Percentiles rank a stretch among this genome's conserved stretches.
phyloP scores from a whole-genome alignment of 768 basidiomycete genomes.

The Suillus cothurnatus region DNA sequence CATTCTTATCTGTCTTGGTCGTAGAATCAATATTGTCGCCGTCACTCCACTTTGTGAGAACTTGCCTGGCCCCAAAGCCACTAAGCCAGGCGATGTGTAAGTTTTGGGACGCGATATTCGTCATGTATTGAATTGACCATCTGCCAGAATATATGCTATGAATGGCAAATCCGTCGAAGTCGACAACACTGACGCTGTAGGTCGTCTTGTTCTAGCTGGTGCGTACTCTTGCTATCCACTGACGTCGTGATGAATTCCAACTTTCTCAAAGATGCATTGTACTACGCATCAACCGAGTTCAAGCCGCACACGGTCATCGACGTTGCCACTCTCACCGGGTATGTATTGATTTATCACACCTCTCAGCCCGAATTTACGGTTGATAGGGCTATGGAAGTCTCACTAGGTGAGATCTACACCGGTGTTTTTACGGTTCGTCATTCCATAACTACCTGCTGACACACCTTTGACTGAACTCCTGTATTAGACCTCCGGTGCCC shows the following conservation, averaged over 20 bases:
- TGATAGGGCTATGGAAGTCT: conserved; percentile 65
- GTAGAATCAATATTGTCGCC: conserved; percentile 73
- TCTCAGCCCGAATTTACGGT: neutral
- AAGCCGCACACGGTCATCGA: conserved; percentile 85
- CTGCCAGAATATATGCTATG: conserved; percentile 62
- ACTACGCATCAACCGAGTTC: conserved; percentile 76
- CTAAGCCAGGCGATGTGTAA: conserved; percentile 84
- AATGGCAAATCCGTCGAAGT: conserved; percentile 87
- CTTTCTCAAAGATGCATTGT: conserved; percentile 65
- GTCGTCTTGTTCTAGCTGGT: conserved; percentile 76
- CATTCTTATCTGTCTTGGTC: neutral
- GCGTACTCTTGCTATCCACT: conserved; percentile 14
- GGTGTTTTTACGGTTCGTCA: conserved; percentile 74
- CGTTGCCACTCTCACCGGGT: conserved; percentile 88
- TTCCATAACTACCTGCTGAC: neutral
- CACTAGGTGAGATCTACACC: conserved; percentile 74
- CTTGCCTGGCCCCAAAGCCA: conserved; percentile 69
- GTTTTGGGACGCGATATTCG: conserved; percentile 21
- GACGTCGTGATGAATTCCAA: neutral
- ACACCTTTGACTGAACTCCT: neutral
- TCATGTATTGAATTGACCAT: neutral
- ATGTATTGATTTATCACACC: conserved; percentile 16
- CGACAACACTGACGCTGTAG: conserved; percentile 88
- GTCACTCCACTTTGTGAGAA: conserved; percentile 82
- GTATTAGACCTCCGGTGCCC: conserved; percentile 66